Conservation (phyloP, 108 stramenopile genomes). For the Cafeteria roenbergensis region DNA sequence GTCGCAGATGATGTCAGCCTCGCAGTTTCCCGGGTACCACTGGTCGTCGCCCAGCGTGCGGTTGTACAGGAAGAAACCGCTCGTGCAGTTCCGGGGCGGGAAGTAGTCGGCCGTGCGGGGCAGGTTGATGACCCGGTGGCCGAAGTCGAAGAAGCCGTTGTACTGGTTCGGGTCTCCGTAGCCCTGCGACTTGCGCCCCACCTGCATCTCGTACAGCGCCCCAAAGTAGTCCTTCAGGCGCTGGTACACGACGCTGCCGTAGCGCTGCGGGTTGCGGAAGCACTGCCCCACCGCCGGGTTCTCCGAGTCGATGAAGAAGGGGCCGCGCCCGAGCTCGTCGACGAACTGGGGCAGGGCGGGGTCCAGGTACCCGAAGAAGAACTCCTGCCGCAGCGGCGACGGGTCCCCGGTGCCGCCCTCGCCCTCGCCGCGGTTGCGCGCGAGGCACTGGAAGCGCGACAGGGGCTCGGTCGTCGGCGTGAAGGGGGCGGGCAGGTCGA, state of each 20-base stretch:
- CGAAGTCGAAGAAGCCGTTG: conserved; percentile 37
- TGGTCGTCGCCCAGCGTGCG: conserved; percentile 44
- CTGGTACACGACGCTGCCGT: conserved; percentile 57
- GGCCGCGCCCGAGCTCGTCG: too few relatives aligned
- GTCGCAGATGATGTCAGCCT: conserved; percentile 66
- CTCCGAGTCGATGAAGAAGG: too few relatives aligned
- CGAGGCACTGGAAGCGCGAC: too few relatives aligned
- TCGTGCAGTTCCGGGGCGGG: conserved; percentile 62
- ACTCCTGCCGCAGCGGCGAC: too few relatives aligned
- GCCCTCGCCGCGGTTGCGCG: too few relatives aligned
- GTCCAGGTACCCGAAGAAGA: too few relatives aligned
- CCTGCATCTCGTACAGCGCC: conserved; percentile 65
- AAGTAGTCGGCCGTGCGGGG: conserved; percentile 51
- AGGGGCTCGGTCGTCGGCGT: too few relatives aligned
- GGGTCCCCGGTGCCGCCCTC: too few relatives aligned
- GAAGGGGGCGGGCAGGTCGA: too few relatives aligned
- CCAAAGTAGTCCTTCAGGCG: conserved; percentile 62
- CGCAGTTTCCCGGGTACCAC: conserved; percentile 67
- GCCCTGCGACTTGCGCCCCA: conserved; percentile 53
- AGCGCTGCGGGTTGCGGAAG: conserved; percentile 52
- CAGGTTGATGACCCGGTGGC: conserved; percentile 42
- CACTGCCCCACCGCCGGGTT: conserved; percentile 58
- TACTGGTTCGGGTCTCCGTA: conserved; percentile 41
- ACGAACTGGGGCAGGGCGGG: too few relatives aligned
- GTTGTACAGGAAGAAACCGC: conserved; percentile 56